A percentile compares a stretch with the other conserved stretches of the same genome.
phyloP scores from a whole-genome alignment of 1,139 yeast genomes.

The Saccharomyces hybrid region DNA sequence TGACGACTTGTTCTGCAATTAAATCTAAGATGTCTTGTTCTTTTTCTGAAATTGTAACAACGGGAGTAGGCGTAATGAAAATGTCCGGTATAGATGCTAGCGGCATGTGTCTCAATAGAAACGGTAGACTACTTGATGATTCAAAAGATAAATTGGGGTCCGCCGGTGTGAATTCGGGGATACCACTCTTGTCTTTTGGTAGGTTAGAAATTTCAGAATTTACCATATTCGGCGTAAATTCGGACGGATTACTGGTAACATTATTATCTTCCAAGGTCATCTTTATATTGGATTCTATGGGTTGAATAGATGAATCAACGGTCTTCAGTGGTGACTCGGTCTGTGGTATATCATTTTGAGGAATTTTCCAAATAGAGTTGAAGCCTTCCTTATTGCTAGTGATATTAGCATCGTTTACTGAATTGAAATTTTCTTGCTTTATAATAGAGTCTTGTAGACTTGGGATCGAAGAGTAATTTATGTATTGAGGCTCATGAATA shows the following conservation, averaged over 20 bases:
- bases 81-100: slow-evolving; percentile 49
- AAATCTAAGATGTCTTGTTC: slow-evolving; percentile 26
- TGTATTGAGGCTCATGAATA: slow-evolving; percentile 13
- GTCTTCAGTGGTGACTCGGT: slow-evolving; percentile 18
- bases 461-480: slow-evolving; percentile 10
- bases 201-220: neutral
- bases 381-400: slow-evolving; percentile 13
- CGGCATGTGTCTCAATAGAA: slow-evolving; percentile 54
- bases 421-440: slow-evolving; percentile 5
- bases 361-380: slow-evolving; percentile 23
- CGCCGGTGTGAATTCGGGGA: slow-evolving; percentile 8
- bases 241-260: neutral
- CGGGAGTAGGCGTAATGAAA: slow-evolving; percentile 33
- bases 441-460: slow-evolving; percentile 12
- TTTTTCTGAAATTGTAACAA: slow-evolving; percentile 14
- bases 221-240: neutral
- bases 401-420: slow-evolving; percentile 6
- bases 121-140: slow-evolving; percentile 49
- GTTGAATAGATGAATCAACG: slow-evolving; percentile 8
- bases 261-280: neutral
- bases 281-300: neutral
- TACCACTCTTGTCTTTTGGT: slow-evolving; percentile 6
- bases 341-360: slow-evolving; percentile 15
- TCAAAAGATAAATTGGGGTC: slow-evolving; percentile 13
- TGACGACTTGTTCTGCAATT: slow-evolving; percentile 38